Conservation (phyloP, 2,329 filamentous ascomycete genomes). For the Xylariaceae sp. region DNA sequence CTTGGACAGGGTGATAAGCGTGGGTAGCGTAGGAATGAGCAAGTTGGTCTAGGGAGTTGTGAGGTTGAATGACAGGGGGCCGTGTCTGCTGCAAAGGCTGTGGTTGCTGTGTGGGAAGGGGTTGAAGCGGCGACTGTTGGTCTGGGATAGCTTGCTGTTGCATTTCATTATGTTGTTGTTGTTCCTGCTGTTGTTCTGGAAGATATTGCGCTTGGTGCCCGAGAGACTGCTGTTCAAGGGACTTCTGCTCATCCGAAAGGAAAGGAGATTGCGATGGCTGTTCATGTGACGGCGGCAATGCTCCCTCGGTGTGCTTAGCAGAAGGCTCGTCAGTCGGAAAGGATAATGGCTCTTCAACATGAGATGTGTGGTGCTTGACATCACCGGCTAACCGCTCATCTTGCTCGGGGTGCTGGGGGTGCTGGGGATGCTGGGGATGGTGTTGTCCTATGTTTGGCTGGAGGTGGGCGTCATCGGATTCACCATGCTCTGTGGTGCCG, state of each 20-base stretch:
- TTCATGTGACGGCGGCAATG: constrained; percentile 1
- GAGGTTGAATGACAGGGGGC: constrained; percentile 21
- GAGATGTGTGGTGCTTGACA: constrained; percentile 7
- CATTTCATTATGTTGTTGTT: constrained; percentile 13
- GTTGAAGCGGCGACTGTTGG: constrained; percentile 19
- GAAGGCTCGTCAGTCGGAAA: constrained; percentile 5
- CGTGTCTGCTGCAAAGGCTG: constrained; percentile 33
- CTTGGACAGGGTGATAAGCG: constrained; percentile 35
- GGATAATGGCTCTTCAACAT: constrained; percentile 8
- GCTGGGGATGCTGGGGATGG: not conserved
- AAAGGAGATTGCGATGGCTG: not conserved
- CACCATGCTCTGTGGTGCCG: constrained; percentile 41
- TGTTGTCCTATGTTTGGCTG: not conserved
- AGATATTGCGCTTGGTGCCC: constrained; percentile 11
- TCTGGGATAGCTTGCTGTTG: constrained; percentile 13
- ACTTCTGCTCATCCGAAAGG: constrained; percentile 4
- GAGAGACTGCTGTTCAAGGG: constrained; percentile 17
- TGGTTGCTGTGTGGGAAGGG: constrained; percentile 25
- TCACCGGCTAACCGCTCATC: constrained; percentile 1
- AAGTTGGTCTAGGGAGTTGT: constrained; percentile 22
- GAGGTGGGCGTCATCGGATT: constrained; percentile 20
- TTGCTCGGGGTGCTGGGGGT: not conserved
- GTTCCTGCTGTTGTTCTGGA: constrained; percentile 9
- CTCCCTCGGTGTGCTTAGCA: constrained; percentile 4
- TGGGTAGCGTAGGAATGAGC: constrained; percentile 38